Base-by-base conservation (phyloP, 768 basidiomycete genomes). In the Leccinellum albellum region DNA sequence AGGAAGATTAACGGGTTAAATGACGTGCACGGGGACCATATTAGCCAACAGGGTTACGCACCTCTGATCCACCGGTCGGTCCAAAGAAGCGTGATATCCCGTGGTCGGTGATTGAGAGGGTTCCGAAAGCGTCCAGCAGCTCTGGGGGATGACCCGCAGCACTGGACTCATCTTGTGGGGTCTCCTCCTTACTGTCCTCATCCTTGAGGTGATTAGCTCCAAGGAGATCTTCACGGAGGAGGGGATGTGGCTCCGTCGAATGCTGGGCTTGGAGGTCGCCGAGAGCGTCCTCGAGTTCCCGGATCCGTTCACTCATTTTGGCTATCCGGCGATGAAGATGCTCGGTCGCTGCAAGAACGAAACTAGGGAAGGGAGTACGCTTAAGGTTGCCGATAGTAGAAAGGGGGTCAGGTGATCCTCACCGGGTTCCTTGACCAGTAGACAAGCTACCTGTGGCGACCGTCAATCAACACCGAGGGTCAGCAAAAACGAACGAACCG, bases 381-480 rank as follows among this genome's bases (percentile, higher is more conserved):
- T 64, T 61, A 58, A 33, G 28, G 53, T 46, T 42, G 53, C 54
- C 54, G 42, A 44, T 24, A 56, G 40, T n/a, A 54, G 15, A 40
- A 21, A 50, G 47, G 37, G 28, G 37, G 37, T 12, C 1, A 53
- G 20, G 12, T 42, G 40, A 21, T 42, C 40, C 40, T 42, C 40
- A 83, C 86, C 89, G 80, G 54, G 87, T 88, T 57, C 87, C 87
- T 70, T 89, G 85, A 13, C 88, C 88, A n/a, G 88, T 89, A 0
- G 87, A 81, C n/a, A 89, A 74, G 64, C 85, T 87, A 23, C 86
- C 86, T 87, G 58, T 59, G 53, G 44, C 37, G 49, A 6, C 48
- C 53, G 50, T 14, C 56, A 33, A 55, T 35, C 40, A 55, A 31
- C 28, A 31, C 28, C 46, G 6, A 23, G 47, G 20, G 26, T 20